These are phyloP conservation scores for Colletotrichum lini DNA, from an alignment of 2,329 filamentous ascomycete species.

Conservation along the genomic window DNA sequence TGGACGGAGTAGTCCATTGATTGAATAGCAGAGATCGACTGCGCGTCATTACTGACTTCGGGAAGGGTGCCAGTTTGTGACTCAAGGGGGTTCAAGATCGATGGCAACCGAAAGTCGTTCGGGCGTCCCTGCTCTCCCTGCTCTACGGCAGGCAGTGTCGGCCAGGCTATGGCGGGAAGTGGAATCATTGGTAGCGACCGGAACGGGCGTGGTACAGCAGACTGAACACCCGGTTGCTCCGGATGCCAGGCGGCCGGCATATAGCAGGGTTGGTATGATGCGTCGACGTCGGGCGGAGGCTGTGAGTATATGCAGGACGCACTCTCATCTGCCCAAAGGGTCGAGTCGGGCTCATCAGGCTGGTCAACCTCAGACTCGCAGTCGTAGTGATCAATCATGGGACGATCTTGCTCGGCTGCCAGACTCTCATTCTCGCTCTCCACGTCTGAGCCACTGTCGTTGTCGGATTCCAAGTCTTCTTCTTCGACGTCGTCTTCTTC, in stretches of 20 bases:
- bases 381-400: neutral
- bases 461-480: conserved; percentile 43
- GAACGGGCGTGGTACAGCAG: neutral
- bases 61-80: neutral
- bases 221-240: neutral
- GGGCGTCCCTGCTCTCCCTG: neutral
- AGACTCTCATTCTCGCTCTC: conserved; percentile 8
- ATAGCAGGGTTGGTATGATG: neutral
- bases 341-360: neutral
- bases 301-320: neutral
- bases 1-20: conserved; percentile 1
- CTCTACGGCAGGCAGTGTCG: neutral
- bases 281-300: neutral
- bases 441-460: conserved; percentile 13
- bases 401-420: neutral
- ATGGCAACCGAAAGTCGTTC: conserved; percentile 17
- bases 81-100: conserved; percentile 12
- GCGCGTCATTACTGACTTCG: neutral
- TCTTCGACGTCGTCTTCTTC: conserved; percentile 47
- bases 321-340: neutral
- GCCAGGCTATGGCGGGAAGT: conserved; percentile 10
- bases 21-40: neutral
- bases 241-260: neutral
- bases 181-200: neutral
- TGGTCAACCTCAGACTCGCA: neutral